A percentile compares a stretch with the other conserved stretches of the same genome.
Conservation (phyloP, 2,329 filamentous ascomycete genomes). For the Lecanicillium sp. region DNA sequence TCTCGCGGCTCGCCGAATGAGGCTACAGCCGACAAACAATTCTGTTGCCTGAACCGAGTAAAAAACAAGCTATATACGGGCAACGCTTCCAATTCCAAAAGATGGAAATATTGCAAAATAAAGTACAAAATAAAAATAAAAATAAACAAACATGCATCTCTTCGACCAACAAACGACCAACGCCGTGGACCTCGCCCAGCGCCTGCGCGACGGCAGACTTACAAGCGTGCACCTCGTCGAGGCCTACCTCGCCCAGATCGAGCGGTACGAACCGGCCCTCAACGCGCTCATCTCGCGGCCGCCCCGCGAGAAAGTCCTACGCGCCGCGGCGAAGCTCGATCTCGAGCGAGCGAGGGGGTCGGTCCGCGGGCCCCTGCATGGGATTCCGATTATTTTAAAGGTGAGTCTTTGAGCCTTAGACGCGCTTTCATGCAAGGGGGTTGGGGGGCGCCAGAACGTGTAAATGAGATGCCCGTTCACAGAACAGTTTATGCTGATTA, state of each 20-base stretch:
- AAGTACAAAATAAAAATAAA: not conserved
- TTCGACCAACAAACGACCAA: conserved; percentile 8
- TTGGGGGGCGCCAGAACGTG: too few relatives aligned
- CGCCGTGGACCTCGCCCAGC: conserved; percentile 8
- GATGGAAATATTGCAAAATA: not conserved
- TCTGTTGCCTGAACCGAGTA: conserved; percentile 9
- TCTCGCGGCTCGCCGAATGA: not conserved
- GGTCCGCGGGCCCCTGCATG: conserved; percentile 19
- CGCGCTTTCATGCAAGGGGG: not conserved
- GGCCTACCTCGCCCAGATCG: conserved; percentile 15
- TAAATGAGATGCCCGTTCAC: too few relatives aligned
- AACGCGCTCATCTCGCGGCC: conserved; percentile 15
- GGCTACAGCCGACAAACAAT: conserved; percentile 1
- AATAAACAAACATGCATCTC: not conserved
- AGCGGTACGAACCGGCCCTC: conserved; percentile 12
- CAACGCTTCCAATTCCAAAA: too few relatives aligned
- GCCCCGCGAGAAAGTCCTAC: conserved; percentile 10
- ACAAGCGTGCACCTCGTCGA: conserved; percentile 12
- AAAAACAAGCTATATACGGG: too few relatives aligned
- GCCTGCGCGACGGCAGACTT: not conserved
- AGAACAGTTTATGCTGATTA: too few relatives aligned
- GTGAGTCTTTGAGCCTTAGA: conserved; percentile 7
- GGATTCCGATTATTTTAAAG: conserved; percentile 22
- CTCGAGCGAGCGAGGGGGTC: conserved; percentile 18
- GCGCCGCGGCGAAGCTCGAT: conserved; percentile 17